Evolutionary conservation across 108 stramenopile species (phyloP), one percentile per base, ranked within the genome.

Genomic region (Nannochloropsis oceanica): DNA sequence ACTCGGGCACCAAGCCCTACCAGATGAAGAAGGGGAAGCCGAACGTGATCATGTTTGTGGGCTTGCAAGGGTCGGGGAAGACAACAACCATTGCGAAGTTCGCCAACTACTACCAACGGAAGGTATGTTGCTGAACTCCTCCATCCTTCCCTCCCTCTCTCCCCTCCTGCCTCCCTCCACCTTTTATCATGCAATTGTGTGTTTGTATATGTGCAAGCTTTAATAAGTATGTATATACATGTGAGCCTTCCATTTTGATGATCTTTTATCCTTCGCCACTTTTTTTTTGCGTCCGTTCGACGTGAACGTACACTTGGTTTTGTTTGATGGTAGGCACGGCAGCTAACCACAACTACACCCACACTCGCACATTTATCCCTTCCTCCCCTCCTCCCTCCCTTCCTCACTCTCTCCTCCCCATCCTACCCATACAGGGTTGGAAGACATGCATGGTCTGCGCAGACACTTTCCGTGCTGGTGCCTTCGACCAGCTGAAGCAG

Each of bases 401-500:
- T 7, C 18, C 18, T n/a, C 50, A 18, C 50, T 50, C 50, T 18
- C 12, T 50, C 50, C 12, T 50, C 50, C 13, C 50, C 50, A 12
- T 25, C 34, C 34, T 34, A 34, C 34, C 34, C 34, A 34, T 34
- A 34, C 13, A 43, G 42, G 42, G 88, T 13, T 89, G 88, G 88
- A 81, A 82, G 44, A 83, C 84, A 42, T 90, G 89, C 82, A 97
- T 99, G 98, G 97, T 99, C 8, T 99, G 98, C 90, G 95, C 95
- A 44, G 98, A 99, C 91, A 97, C 97, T 82, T 98, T 98, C 88
- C 94, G 98, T 11, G 98, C 98, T 3, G 98, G 98, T 22, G 98
- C 98, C 0, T 97, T 97, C 89, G 98, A 99, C 91, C 98, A 99
- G 85, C 90, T 99, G 87, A 97, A 96, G 90, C 97, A 97, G 90